A percentile compares a stretch with the other conserved stretches of the same genome.
These are phyloP conservation scores for Cryptococcus sp. DNA, from an alignment of 1,284 basidiomycete species.

Conservation along the genomic window DNA sequence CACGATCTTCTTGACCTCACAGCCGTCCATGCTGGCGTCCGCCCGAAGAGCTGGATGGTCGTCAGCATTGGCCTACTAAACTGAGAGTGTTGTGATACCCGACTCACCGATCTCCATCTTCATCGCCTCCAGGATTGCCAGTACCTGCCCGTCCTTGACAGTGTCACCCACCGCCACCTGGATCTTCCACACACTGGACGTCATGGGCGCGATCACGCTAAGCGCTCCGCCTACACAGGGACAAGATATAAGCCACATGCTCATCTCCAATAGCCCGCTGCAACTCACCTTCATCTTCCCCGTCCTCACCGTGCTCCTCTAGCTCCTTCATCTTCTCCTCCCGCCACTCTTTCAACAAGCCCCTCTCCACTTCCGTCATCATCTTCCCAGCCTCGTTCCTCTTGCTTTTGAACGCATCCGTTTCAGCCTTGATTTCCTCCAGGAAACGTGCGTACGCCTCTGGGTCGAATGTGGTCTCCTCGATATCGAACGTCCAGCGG, in stretches of 20 bases:
- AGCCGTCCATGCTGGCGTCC: constrained; percentile 33
- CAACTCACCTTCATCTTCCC: constrained; percentile 10
- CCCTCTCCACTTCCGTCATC: constrained; percentile 45
- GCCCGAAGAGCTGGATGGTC: constrained; percentile 26
- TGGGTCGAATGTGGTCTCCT: constrained; percentile 55
- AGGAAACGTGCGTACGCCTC: constrained; percentile 55
- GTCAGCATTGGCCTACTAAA: too few relatives aligned
- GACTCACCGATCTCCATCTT: constrained; percentile 58
- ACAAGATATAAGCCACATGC: constrained; percentile 6
- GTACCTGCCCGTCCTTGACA: constrained; percentile 54
- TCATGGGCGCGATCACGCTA: constrained; percentile 53
- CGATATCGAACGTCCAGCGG: constrained; percentile 58
- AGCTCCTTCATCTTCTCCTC: constrained; percentile 41
- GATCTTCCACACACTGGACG: constrained; percentile 62
- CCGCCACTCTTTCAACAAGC: constrained; percentile 43
- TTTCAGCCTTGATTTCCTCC: constrained; percentile 51
- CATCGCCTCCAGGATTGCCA: constrained; percentile 67
- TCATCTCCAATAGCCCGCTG: background rate
- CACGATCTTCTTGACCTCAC: constrained; percentile 27
- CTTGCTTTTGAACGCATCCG: constrained; percentile 51
- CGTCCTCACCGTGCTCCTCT: constrained; percentile 42
- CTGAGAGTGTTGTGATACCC: too few relatives aligned
- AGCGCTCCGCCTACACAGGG: constrained; percentile 15
- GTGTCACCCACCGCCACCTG: constrained; percentile 53
- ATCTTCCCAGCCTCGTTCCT: constrained; percentile 28